Conservation (phyloP, 2,329 filamentous ascomycete genomes). For the Apiospora koreana region DNA sequence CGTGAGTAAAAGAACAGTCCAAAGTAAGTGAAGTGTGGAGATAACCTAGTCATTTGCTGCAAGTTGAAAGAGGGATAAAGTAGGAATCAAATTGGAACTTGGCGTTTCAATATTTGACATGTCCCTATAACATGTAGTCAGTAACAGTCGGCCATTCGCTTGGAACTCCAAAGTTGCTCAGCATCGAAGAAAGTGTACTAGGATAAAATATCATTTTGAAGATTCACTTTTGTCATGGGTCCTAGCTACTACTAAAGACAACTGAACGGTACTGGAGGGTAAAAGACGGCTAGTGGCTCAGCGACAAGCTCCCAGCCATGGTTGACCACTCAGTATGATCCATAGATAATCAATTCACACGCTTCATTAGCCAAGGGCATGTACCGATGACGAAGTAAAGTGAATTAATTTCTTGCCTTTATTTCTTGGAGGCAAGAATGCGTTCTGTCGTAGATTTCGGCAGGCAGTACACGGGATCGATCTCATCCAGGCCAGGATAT, state of each 20-base stretch:
- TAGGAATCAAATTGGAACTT: not conserved
- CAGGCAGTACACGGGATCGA: slow-evolving; percentile 89
- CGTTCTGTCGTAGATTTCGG: slow-evolving; percentile 66
- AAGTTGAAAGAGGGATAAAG: not conserved
- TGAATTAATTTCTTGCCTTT: not conserved
- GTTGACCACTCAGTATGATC: not conserved
- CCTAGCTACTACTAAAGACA: not conserved
- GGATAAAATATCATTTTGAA: too few species aligned
- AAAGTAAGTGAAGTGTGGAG: not conserved
- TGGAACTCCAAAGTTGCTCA: too few species aligned
- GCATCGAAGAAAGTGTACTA: not conserved
- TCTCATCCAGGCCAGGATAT: slow-evolving; percentile 72
- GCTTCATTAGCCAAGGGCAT: not conserved
- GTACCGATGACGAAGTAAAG: not conserved
- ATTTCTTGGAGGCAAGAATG: slow-evolving; percentile 42
- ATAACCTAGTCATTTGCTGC: not conserved
- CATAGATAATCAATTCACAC: not conserved
- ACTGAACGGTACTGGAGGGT: not conserved
- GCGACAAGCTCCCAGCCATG: not conserved
- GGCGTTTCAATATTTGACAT: not conserved
- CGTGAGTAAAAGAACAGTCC: not conserved
- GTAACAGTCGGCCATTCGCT: not conserved
- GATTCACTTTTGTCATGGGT: not conserved
- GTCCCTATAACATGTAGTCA: not conserved
- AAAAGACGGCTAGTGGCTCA: not conserved